These are phyloP conservation scores for Astrothelium subdiscretum DNA, from an alignment of 495 filamentous ascomycete species.

Conservation along the genomic window DNA sequence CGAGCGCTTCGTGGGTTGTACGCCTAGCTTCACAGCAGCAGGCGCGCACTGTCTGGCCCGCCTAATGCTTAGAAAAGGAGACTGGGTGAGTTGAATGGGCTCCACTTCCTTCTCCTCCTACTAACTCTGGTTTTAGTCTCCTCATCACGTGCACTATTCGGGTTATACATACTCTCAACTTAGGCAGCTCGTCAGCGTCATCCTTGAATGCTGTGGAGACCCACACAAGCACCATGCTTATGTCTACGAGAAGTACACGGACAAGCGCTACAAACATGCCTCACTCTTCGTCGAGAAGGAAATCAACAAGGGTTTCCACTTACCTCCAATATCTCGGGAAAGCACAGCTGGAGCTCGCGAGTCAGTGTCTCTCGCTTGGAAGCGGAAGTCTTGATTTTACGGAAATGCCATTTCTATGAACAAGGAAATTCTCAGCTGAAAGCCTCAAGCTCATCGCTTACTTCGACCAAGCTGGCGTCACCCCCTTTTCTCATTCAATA, in stretches of 20 bases:
- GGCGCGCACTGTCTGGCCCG: slow-evolving; percentile 91
- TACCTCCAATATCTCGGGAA: slow-evolving; percentile 24
- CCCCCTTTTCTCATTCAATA: neutral
- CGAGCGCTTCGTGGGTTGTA: slow-evolving; percentile 85
- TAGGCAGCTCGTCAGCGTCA: slow-evolving; percentile 57
- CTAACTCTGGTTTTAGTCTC: slow-evolving; percentile 43
- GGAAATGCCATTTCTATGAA: neutral
- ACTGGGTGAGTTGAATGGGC: slow-evolving; percentile 60
- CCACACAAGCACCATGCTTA: slow-evolving; percentile 70
- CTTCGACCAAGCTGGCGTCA: neutral
- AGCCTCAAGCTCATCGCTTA: neutral
- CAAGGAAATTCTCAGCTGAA: neutral
- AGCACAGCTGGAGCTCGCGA: slow-evolving; percentile 9
- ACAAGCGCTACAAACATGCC: slow-evolving; percentile 69
- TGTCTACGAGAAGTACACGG: slow-evolving; percentile 83
- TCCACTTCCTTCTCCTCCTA: neutral
- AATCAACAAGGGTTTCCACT: slow-evolving; percentile 43
- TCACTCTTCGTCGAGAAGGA: slow-evolving; percentile 68
- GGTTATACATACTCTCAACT: slow-evolving; percentile 83
- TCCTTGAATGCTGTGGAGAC: slow-evolving; percentile 78
- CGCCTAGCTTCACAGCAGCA: slow-evolving; percentile 81
- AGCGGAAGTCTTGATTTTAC: neutral
- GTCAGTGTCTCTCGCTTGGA: neutral
- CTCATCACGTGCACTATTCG: slow-evolving; percentile 78
- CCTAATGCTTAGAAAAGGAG: slow-evolving; percentile 74